These are phyloP conservation scores for Nitzschia sp. DNA, from an alignment of 108 stramenopile species.

Conservation along the genomic window DNA sequence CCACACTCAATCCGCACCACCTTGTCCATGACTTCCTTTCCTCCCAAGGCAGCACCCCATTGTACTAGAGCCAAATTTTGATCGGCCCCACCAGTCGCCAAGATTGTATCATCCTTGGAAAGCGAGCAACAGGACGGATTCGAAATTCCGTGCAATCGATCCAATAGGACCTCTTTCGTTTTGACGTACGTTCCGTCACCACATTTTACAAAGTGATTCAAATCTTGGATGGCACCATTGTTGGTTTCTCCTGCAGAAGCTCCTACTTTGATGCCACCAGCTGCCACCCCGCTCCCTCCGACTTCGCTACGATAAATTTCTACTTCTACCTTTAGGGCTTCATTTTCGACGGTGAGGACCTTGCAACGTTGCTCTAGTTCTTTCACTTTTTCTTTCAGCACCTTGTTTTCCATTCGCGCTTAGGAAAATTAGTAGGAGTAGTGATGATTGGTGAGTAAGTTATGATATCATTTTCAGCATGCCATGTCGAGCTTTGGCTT, in stretches of 20 bases:
- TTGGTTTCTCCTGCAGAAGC: not conserved
- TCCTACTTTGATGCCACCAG: not conserved
- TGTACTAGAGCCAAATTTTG: slow-evolving; percentile 39
- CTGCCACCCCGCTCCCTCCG: slow-evolving; percentile 5
- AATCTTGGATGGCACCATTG: slow-evolving; percentile 6
- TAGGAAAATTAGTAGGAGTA: not conserved
- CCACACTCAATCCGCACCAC: slow-evolving; percentile 50
- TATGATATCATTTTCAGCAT: not conserved
- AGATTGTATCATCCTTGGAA: slow-evolving; percentile 57
- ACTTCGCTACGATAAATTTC: slow-evolving; percentile 74
- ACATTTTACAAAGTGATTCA: slow-evolving; percentile 66
- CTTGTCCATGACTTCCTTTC: slow-evolving; percentile 41
- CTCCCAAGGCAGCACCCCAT: slow-evolving; percentile 67
- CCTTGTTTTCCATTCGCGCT: slow-evolving; percentile 74
- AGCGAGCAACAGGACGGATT: slow-evolving; percentile 74
- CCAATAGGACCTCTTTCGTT: slow-evolving; percentile 45
- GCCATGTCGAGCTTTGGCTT: not conserved
- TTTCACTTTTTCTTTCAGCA: slow-evolving; percentile 72
- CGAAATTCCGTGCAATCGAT: slow-evolving; percentile 52
- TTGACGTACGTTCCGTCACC: slow-evolving; percentile 65
- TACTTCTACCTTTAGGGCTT: slow-evolving; percentile 70
- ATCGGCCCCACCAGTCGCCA: slow-evolving; percentile 86
- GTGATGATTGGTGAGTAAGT: not conserved
- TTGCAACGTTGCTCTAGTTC: slow-evolving; percentile 52
- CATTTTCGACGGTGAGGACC: slow-evolving; percentile 63